Base-by-base conservation (phyloP, 192 early-diverging fungal genomes). In the Backusella luteola region DNA sequence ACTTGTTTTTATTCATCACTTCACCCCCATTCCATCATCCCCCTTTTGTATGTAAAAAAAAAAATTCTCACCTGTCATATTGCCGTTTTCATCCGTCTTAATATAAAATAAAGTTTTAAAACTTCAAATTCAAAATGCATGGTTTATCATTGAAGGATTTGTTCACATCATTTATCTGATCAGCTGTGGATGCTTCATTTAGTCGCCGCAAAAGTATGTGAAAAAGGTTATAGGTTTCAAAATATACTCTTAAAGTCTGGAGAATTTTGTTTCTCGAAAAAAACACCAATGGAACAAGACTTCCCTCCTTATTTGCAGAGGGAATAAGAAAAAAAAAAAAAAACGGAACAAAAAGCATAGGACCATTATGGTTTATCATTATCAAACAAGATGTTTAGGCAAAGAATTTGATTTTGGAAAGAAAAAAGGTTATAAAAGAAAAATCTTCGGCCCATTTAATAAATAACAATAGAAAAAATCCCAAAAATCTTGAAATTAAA, bases 21-120 rank as follows among this genome's bases (percentile, higher is more conserved):
- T 17, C 67, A 19, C 32, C 35, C 46, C 17, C 46, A 5, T 6
- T 1, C 46, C 46, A 39, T 39, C 38, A 39, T 39, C 8, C 38
- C 46, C 17, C 35, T 6, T 26, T 69, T 69, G 68, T 69, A 69
- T 39, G 68, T 69, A 69, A 69, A 69, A 69, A 26, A 68, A 29
- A 69, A 68, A 69, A 21, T 68, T 38, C 34, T 23, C 68, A 39
- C 36, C 41, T 23, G 68, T 69, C 68, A 69, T 69, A 21, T 69
- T 69, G 36, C 53, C 53, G 53, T 59, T 59, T 59, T 59, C 56
- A 59, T 59, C 14, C 56, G 56, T 29, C 56, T 59, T 59, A 59
- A 26, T 59, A 59, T 56, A 56, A 56, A 56, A 56, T 56, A 56
- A 59, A 59, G 56, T 59, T 59, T 59, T 44, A 4, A 53, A 59